Evolutionary conservation across 2,329 filamentous ascomycete species (phyloP).

Genomic region (Sclerotinia trifoliorum): DNA sequence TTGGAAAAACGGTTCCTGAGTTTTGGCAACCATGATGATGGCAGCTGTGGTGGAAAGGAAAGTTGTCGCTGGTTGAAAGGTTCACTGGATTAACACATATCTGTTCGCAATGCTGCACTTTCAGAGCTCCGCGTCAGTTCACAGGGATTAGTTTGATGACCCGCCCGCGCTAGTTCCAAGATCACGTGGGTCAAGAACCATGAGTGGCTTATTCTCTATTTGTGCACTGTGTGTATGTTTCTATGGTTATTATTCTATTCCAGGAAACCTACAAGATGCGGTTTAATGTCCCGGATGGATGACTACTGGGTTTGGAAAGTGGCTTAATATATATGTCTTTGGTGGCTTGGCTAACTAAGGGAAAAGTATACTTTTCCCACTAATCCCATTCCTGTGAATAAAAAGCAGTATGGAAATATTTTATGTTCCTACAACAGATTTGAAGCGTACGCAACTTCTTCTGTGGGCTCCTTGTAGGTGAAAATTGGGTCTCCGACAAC

Average conservation of each 20-base stretch:
- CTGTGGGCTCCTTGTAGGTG: conserved; percentile 15
- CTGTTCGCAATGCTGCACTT: conserved; percentile 31
- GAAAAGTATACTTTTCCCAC: not conserved
- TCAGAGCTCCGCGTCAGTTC: conserved; percentile 32
- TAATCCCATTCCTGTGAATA: conserved; percentile 1
- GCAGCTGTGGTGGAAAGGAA: conserved; percentile 34
- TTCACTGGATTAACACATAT: conserved; percentile 32
- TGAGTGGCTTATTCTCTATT: not conserved
- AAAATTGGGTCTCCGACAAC: conserved; percentile 23
- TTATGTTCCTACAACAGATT: not conserved
- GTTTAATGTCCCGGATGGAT: not conserved
- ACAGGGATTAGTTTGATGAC: conserved; percentile 30
- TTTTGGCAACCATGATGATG: conserved; percentile 43
- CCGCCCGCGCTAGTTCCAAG: conserved; percentile 9
- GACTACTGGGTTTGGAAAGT: not conserved
- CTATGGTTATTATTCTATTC: not conserved
- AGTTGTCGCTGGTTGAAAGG: conserved; percentile 32
- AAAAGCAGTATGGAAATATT: not conserved
- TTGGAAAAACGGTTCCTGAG: conserved; percentile 57
- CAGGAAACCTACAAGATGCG: not conserved
- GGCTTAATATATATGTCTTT: not conserved
- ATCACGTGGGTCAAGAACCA: conserved; percentile 7
- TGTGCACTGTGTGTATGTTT: not conserved
- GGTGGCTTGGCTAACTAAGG: not conserved
- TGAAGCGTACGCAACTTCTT: conserved; percentile 2